phyloP scores from a whole-genome alignment of 2,329 filamentous ascomycete genomes.

The Ceratocystis alfenasii region DNA sequence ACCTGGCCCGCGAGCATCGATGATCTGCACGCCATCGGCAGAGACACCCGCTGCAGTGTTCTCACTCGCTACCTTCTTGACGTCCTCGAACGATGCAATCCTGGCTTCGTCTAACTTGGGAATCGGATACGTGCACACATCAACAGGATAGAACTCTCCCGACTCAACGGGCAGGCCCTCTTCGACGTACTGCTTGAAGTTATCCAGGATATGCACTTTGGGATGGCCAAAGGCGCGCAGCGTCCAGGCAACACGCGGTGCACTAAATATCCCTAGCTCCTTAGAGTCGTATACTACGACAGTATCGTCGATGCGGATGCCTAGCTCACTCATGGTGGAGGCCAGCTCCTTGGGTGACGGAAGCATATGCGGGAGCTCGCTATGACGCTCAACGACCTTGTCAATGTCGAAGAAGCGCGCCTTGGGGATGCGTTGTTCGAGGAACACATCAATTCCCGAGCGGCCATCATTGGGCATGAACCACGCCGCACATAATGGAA shows the following conservation, averaged over 20 bases:
- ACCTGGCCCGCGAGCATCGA: conserved; percentile 72
- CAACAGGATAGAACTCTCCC: conserved; percentile 58
- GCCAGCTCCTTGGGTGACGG: conserved; percentile 71
- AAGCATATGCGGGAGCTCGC: conserved; percentile 93
- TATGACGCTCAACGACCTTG: conserved; percentile 73
- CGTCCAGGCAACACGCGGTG: conserved; percentile 89
- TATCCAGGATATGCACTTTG: conserved; percentile 83
- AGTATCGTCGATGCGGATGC: conserved; percentile 75
- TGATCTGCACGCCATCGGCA: conserved; percentile 68
- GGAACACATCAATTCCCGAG: conserved; percentile 69
- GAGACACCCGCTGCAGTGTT: conserved; percentile 72
- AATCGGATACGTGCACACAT: conserved; percentile 53
- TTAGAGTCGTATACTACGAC: conserved; percentile 90
- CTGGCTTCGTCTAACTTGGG: conserved; percentile 48
- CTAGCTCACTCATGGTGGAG: conserved; percentile 75
- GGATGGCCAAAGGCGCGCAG: conserved; percentile 79
- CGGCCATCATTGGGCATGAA: conserved; percentile 88
- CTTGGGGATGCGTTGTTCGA: conserved; percentile 70
- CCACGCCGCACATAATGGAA: conserved; percentile 88
- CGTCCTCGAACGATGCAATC: conserved; percentile 70
- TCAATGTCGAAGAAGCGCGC: conserved; percentile 96
- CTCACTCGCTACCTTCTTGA: conserved; percentile 64
- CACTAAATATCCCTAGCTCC: conserved; percentile 87
- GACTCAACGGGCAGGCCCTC: conserved; percentile 70
- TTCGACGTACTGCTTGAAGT: conserved; percentile 88